Base-by-base conservation (phyloP, 73 alveolate species). In the Breviolum minutum region DNA sequence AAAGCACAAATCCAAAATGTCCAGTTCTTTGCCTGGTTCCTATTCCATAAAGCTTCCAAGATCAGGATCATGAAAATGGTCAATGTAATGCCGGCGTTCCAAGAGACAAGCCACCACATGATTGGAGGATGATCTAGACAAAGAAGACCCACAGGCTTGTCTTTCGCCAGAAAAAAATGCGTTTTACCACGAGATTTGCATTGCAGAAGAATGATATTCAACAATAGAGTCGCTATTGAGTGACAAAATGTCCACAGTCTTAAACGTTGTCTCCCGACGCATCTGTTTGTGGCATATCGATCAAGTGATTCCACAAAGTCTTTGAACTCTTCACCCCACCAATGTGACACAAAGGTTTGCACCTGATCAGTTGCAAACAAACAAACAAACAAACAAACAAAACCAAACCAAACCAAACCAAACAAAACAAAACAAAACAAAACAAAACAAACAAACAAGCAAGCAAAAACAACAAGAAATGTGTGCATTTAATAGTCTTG, bases 251-350 rank as follows among this genome's bases (percentile, higher is more conserved):
- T 32, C 95, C 81, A 66, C 32, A 87, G 95, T 66, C 63, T 61
- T 82, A 63, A 30, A 27, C 82, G 74, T 13, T 63, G 95, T 20
- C 63, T 64, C 83, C 17, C 48, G 80, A 66, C 63, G 95, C 95
- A 87, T 8, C 74, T 30, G 63, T 63, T 66, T 7, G 32, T 10
- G 80, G 95, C 83, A 64, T 62, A 87, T 29, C 81, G 79, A 6
- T 61, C 81, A n/a, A 87, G 66, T n/a, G 82, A 61, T 16, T 63
- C 81, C 83, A 87, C 83, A 12, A 66, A 16, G 40, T 87, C 60
- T 10, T 17, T 17, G 83, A 87, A 87, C 95, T 87, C 95, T n/a
- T 87, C 95, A 48, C 95, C 95, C 95, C 95, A 87, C 95, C 95
- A 87, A 66, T 87, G 95, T 12, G 95, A 87, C 95, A 87, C 95